phyloP scores from a whole-genome alignment of 1,284 basidiomycete species.

The Stygiomarasmius scandens region DNA sequence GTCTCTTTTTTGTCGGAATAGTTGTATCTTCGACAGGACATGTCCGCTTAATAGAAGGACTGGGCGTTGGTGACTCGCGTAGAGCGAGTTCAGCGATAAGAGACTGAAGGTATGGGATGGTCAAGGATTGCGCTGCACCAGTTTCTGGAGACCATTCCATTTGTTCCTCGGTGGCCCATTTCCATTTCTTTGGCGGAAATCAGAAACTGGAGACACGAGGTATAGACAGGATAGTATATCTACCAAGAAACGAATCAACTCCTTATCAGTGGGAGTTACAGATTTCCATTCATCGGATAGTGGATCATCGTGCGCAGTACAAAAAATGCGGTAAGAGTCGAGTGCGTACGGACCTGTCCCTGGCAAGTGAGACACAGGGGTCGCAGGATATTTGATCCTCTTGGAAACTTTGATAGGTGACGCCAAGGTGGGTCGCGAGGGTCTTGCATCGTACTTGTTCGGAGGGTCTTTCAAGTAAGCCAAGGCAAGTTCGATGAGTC shows the following conservation, averaged over 20 bases:
- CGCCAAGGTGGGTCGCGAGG: conserved; percentile 25
- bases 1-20: conserved; percentile 10
- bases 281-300: conserved; percentile 53
- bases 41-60: not conserved
- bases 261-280: conserved; percentile 63
- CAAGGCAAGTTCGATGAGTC: conserved; percentile 52
- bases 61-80: conserved; percentile 30
- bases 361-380: conserved; percentile 55
- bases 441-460: conserved; percentile 28
- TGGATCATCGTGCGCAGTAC: conserved; percentile 29
- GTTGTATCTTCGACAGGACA: not conserved
- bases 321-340: conserved; percentile 71
- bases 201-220: too few species aligned
- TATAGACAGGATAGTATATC: conserved; percentile 25
- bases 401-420: not conserved
- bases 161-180: conserved; percentile 56
- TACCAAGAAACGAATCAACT: conserved; percentile 60
- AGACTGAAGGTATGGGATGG: conserved; percentile 36
- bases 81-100: conserved; percentile 37
- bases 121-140: conserved; percentile 40
- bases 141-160: conserved; percentile 49
- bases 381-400: conserved; percentile 39
- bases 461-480: conserved; percentile 49
- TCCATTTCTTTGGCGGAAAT: conserved; percentile 51
- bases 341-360: conserved; percentile 65